These are phyloP conservation scores for Rhizopus microsporus DNA, from an alignment of 371 early-diverging fungal genomes.

Conservation along the genomic window DNA sequence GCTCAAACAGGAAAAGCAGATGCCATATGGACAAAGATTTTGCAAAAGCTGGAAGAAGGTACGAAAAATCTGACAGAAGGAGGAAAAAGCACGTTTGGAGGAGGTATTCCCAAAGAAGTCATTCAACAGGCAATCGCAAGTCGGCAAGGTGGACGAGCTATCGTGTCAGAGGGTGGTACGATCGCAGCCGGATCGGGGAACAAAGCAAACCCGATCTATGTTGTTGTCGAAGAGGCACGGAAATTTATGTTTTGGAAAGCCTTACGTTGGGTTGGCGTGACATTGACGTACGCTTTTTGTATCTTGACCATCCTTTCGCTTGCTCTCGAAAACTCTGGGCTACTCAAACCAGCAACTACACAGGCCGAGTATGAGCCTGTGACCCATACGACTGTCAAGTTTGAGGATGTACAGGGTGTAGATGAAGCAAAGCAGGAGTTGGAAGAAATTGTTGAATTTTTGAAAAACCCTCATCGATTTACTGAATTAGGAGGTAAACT, in stretches of 20 bases:
- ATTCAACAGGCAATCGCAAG: constrained; percentile 40
- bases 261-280: constrained; percentile 72
- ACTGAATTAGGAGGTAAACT: constrained; percentile 92
- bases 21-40: constrained; percentile 61
- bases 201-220: constrained; percentile 59
- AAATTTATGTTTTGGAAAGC: constrained; percentile 73
- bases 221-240: constrained; percentile 64
- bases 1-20: constrained; percentile 67
- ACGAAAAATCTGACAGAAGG: constrained; percentile 15
- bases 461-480: constrained; percentile 90
- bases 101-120: constrained; percentile 26
- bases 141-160: constrained; percentile 25
- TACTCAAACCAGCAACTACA: constrained; percentile 65
- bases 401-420: constrained; percentile 95
- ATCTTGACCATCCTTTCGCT: constrained; percentile 73
- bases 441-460: constrained; percentile 93
- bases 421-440: constrained; percentile 97
- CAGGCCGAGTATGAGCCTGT: constrained; percentile 75
- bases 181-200: constrained; percentile 36
- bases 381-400: constrained; percentile 69
- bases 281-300: constrained; percentile 77
- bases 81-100: neutral
- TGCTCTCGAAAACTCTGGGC: constrained; percentile 76
- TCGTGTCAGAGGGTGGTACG: constrained; percentile 18
- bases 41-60: constrained; percentile 61